Percentiles rank a stretch among this genome's conserved stretches.
These are phyloP conservation scores for Sisymbrium irio DNA, from an alignment of 345 rosid genomes.

Conservation along the genomic window DNA sequence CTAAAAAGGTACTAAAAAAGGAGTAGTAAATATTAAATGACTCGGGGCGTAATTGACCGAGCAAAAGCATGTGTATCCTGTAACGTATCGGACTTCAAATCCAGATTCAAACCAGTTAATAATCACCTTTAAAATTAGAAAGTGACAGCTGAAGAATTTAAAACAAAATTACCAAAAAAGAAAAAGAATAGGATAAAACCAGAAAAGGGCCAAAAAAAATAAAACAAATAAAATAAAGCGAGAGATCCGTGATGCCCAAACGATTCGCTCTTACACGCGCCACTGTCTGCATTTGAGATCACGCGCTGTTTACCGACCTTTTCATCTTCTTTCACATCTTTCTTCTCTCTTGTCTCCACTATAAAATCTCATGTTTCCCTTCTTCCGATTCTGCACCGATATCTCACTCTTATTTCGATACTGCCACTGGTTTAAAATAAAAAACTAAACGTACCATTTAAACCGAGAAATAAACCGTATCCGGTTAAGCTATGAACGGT, in stretches of 20 bases:
- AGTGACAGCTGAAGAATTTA: slow-evolving; percentile 11
- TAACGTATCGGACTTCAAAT: slow-evolving; percentile 23
- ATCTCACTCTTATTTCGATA: background rate
- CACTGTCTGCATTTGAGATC: slow-evolving; percentile 16
- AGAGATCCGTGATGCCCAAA: slow-evolving; percentile 51
- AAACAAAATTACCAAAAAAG: background rate
- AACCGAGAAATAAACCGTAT: background rate
- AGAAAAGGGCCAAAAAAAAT: background rate
- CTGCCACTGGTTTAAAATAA: background rate
- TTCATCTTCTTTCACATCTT: slow-evolving; percentile 28
- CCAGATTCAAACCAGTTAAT: slow-evolving; percentile 11
- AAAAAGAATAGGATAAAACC: background rate
- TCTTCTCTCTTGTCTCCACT: slow-evolving; percentile 38
- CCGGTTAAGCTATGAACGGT: slow-evolving; percentile 38
- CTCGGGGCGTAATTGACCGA: background rate
- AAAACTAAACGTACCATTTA: background rate
- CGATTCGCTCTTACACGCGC: slow-evolving; percentile 47
- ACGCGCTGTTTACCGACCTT: slow-evolving; percentile 31
- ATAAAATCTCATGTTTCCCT: slow-evolving; percentile 43
- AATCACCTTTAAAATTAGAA: slow-evolving; percentile 18
- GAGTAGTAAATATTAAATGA: background rate
- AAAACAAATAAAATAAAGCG: background rate
- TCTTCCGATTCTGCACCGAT: slow-evolving; percentile 30
- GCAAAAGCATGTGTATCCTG: background rate
- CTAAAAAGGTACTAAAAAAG: background rate